Conservation (phyloP, 2,329 filamentous ascomycete species). For the Claviceps arundinis region DNA sequence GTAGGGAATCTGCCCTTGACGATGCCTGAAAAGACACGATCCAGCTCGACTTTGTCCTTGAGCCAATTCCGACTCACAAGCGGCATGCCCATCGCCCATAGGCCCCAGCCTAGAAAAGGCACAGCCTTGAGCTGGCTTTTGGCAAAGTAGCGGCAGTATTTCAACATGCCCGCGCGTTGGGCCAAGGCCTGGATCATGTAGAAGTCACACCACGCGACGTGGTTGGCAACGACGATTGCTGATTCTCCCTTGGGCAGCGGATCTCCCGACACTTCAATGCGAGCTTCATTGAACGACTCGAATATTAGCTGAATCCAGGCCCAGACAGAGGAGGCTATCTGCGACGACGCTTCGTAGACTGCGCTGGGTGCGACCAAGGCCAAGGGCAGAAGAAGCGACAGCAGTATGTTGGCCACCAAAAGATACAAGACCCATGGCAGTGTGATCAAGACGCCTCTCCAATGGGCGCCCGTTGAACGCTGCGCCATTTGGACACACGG, state of each 20-base stretch:
- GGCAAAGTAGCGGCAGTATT: conserved; percentile 48
- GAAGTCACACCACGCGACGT: conserved; percentile 49
- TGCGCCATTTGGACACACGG: conserved; percentile 7
- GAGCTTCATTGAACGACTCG: conserved; percentile 36
- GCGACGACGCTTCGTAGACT: conserved; percentile 41
- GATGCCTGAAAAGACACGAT: conserved; percentile 42
- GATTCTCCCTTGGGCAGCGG: conserved; percentile 38
- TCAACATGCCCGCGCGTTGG: conserved; percentile 40
- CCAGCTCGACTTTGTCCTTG: conserved; percentile 40
- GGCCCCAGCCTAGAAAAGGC: conserved; percentile 49
- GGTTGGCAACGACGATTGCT: conserved; percentile 46
- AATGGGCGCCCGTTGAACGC: conserved; percentile 16
- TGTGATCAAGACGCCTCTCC: conserved; percentile 30
- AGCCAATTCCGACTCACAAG: conserved; percentile 48
- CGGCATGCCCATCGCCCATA: conserved; percentile 53
- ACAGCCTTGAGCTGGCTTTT: conserved; percentile 46
- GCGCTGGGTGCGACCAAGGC: conserved; percentile 32
- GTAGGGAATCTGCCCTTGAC: conserved; percentile 39
- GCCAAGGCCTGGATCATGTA: conserved; percentile 50
- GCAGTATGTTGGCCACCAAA: conserved; percentile 34
- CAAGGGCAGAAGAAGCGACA: conserved; percentile 35
- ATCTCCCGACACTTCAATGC: conserved; percentile 40
- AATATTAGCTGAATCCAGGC: conserved; percentile 44
- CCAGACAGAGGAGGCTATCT: conserved; percentile 42
- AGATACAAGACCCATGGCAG: conserved; percentile 41